These are phyloP conservation scores for Pichia cactophila DNA, from an alignment of 1,139 yeast genomes.

Conservation along the genomic window DNA sequence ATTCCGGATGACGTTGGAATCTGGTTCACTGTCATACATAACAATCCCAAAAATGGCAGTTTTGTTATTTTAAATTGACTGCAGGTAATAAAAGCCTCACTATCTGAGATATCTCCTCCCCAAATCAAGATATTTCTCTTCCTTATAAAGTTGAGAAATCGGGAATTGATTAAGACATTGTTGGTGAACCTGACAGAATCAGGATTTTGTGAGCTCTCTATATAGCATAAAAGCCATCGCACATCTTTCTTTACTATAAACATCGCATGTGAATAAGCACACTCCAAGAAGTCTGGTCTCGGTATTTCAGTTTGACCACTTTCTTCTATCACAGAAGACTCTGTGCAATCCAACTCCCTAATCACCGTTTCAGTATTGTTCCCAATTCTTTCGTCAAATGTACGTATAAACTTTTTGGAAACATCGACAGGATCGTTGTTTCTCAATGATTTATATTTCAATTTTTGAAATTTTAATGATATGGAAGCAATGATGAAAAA, in stretches of 20 bases:
- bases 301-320: constrained; percentile 17
- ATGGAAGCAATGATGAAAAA: constrained; percentile 21
- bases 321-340: constrained; percentile 5
- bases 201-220: constrained; percentile 71
- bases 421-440: constrained; percentile 26
- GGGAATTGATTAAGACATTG: constrained; percentile 47
- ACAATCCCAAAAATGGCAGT: constrained; percentile 72
- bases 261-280: constrained; percentile 72
- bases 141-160: constrained; percentile 44
- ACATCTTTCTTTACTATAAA: constrained; percentile 59
- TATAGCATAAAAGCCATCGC: constrained; percentile 62
- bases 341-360: not conserved
- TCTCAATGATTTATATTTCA: constrained; percentile 17
- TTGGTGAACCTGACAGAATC: constrained; percentile 47
- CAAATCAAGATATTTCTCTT: constrained; percentile 57
- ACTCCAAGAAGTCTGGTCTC: constrained; percentile 46
- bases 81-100: constrained; percentile 82
- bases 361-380: constrained; percentile 13
- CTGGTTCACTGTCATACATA: constrained; percentile 49
- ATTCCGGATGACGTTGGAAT: constrained; percentile 58
- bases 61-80: constrained; percentile 65
- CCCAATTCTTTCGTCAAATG: constrained; percentile 27
- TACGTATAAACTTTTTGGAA: constrained; percentile 25
- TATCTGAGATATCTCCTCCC: constrained; percentile 80
- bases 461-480: constrained; percentile 15